Evolutionary conservation across 2,329 filamentous ascomycete species (phyloP).

Genomic region (Phialophora tarda): DNA sequence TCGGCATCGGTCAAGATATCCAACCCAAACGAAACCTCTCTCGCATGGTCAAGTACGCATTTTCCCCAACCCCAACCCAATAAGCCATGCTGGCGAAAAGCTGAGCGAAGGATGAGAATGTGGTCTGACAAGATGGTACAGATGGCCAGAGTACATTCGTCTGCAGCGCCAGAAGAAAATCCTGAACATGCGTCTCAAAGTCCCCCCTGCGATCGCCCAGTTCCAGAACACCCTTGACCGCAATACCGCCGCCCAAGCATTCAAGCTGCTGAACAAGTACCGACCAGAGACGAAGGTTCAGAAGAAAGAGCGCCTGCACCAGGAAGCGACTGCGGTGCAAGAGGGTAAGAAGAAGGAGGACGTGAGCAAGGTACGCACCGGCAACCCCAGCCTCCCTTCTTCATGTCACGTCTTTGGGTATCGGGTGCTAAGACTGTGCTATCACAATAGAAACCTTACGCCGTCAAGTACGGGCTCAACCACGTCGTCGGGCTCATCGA

Average conservation of each 20-base stretch:
- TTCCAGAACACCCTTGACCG: slow-evolving; percentile 97
- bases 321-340: slow-evolving; percentile 96
- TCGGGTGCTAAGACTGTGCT: no score
- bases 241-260: slow-evolving; percentile 93
- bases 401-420: no score
- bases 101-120: neutral
- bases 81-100: neutral
- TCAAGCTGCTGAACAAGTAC: slow-evolving; percentile 99
- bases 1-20: slow-evolving; percentile 97
- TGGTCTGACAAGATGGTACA: slow-evolving; percentile 17
- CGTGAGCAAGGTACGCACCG: slow-evolving; percentile 73
- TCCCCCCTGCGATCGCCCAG: slow-evolving; percentile 94
- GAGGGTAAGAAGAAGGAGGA: slow-evolving; percentile 99
- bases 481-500: slow-evolving; percentile 96
- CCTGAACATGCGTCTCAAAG: slow-evolving; percentile 97
- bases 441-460: slow-evolving; percentile 76
- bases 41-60: slow-evolving; percentile 83
- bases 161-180: slow-evolving; percentile 96
- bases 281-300: slow-evolving; percentile 97
- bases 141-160: slow-evolving; percentile 97
- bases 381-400: neutral
- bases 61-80: neutral
- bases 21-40: slow-evolving; percentile 94
- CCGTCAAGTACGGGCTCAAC: slow-evolving; percentile 99
- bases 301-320: slow-evolving; percentile 99